Evolutionary conservation across 305 asterid genomes (phyloP).

Genomic region (Rubia peregrina): DNA sequence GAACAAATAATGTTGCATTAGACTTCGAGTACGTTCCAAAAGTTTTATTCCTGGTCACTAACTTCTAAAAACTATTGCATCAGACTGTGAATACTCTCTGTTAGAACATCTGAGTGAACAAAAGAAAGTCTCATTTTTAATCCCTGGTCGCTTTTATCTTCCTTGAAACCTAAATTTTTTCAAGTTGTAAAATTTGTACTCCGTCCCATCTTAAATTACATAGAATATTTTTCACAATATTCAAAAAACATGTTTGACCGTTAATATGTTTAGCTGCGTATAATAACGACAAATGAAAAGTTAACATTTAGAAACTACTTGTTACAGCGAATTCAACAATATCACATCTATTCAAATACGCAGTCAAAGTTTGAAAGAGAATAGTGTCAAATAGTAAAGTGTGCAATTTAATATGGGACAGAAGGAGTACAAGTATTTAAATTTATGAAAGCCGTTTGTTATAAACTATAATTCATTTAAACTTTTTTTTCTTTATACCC

Average conservation of each 20-base stretch:
- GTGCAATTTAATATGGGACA: too few species aligned
- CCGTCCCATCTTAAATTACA: too few species aligned
- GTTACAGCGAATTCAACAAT: too few species aligned
- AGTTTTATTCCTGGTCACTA: not conserved
- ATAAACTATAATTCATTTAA: not conserved
- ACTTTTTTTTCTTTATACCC: not conserved
- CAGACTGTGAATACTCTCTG: not conserved
- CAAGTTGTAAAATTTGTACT: not conserved
- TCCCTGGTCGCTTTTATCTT: not conserved
- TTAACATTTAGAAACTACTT: too few species aligned
- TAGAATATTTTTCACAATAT: too few species aligned
- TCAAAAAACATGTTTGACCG: too few species aligned
- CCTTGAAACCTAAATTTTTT: not conserved
- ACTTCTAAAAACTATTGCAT: not conserved
- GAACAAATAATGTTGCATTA: not conserved
- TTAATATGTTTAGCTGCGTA: too few species aligned
- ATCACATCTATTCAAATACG: too few species aligned
- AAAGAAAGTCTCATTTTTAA: too few species aligned
- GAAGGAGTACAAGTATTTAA: not conserved
- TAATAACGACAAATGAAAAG: too few species aligned
- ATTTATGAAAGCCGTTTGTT: not conserved
- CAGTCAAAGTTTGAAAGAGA: too few species aligned
- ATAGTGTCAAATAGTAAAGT: too few species aligned
- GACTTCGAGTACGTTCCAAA: not conserved
- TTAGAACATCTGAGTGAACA: not conserved